phyloP scores from a whole-genome alignment of 371 early-diverging fungal species.

The Syncephalastrum monosporum region DNA sequence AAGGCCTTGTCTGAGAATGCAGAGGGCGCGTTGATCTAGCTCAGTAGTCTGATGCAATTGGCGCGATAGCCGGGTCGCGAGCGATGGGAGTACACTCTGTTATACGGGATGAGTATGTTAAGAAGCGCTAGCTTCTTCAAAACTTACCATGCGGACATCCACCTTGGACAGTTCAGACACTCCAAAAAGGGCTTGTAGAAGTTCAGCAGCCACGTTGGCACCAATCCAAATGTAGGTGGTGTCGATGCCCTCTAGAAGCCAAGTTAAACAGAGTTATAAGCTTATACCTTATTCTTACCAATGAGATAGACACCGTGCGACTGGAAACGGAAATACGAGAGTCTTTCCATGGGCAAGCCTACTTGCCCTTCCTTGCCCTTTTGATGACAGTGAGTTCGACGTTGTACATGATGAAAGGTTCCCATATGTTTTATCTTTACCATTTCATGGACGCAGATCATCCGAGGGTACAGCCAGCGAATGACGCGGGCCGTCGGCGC shows the following conservation, averaged over 20 bases:
- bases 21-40: not conserved
- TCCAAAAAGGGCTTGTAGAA: slow-evolving; percentile 23
- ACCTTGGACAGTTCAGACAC: slow-evolving; percentile 18
- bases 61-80: not conserved
- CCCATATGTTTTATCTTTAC: slow-evolving; percentile 1
- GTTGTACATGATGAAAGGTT: no score
- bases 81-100: not conserved
- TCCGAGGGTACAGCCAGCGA: slow-evolving; percentile 82
- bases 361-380: no score
- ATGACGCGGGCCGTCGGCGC: slow-evolving; percentile 68
- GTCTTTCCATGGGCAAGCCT: slow-evolving; percentile 56
- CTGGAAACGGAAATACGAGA: slow-evolving; percentile 75
- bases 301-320: slow-evolving; percentile 71
- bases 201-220: slow-evolving; percentile 12
- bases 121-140: slow-evolving; percentile 2
- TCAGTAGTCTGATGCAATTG: not conserved
- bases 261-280: not conserved
- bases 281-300: slow-evolving; percentile 17
- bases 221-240: slow-evolving; percentile 38
- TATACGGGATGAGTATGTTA: not conserved
- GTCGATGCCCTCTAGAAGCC: slow-evolving; percentile 15
- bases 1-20: slow-evolving; percentile 55
- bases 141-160: slow-evolving; percentile 13
- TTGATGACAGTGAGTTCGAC: no score
- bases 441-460: slow-evolving; percentile 45